Conservation (phyloP, 2,329 filamentous ascomycete genomes). For the Eutypella sp. region DNA sequence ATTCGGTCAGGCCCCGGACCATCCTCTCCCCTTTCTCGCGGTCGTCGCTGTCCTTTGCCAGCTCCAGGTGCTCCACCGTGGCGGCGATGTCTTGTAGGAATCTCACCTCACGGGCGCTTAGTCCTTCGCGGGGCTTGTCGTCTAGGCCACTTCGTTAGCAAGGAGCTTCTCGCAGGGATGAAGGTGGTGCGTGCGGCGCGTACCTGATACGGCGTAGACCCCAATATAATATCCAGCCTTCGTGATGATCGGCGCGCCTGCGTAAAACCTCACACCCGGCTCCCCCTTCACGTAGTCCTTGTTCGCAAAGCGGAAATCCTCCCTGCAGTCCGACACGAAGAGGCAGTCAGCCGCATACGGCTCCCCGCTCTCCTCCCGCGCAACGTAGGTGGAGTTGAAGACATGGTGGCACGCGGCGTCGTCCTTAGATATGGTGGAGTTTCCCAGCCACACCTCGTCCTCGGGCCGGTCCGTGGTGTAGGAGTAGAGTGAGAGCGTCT, state of each 20-base stretch:
- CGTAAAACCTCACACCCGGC: constrained; percentile 31
- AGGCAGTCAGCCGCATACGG: constrained; percentile 18
- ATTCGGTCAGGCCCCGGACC: constrained; percentile 48
- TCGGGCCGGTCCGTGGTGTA: constrained; percentile 21
- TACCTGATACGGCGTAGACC: constrained; percentile 50
- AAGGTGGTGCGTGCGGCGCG: neutral
- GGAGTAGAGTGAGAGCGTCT: constrained; percentile 33
- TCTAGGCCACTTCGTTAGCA: constrained; percentile 23
- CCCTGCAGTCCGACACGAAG: constrained; percentile 25
- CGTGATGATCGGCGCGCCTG: constrained; percentile 54
- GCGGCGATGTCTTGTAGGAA: constrained; percentile 53
- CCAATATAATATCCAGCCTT: constrained; percentile 52
- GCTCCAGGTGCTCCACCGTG: constrained; percentile 58
- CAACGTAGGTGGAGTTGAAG: constrained; percentile 9
- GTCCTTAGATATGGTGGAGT: constrained; percentile 14
- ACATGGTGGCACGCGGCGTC: constrained; percentile 17
- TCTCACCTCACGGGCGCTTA: constrained; percentile 42
- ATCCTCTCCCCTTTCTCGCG: constrained; percentile 49
- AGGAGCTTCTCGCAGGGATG: neutral
- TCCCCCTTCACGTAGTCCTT: constrained; percentile 28
- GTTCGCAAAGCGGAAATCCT: constrained; percentile 28
- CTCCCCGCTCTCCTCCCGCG: constrained; percentile 9
- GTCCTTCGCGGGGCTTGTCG: constrained; percentile 43
- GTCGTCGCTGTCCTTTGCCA: constrained; percentile 45
- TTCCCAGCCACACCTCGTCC: constrained; percentile 21